Base-by-base conservation (phyloP, 345 rosid genomes). In the Abelmoschus esculentus region DNA sequence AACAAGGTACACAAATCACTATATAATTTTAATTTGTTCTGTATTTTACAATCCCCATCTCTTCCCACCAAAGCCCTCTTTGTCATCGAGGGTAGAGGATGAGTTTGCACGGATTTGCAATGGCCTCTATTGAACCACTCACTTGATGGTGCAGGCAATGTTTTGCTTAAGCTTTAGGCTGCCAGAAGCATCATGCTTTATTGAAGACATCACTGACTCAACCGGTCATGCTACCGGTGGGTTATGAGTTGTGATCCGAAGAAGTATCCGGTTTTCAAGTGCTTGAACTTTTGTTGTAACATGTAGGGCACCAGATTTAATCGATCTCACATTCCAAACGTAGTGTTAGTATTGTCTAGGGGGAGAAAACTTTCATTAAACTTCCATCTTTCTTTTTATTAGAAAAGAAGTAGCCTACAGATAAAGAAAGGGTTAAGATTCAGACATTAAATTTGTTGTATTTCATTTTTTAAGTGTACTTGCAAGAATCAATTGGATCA, bases 81-180 rank as follows among this genome's bases (percentile, higher is more conserved):
- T 18, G 26, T 56, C 0, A 13, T 44, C 0, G 3, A 49, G 32
- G 26, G 9, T 34, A 22, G 53, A 47, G 29, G n/a, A 29, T 6
- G 34, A 69, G 59, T 19, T 26, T 66, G 11, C 58, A n/a, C 55
- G 9, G 34, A 52, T 70, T 70, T 65, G 28, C 9, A 31, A 9
- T 15, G 58, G 42, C 26, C 26, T 29, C 26, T 15, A 28, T 46
- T 59, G 15, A 47, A 13, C 18, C 29, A 8, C n/a, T 13, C 70
- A 40, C 6, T 56, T 3, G 15, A 32, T 56, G 10, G 28, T 77
- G 80, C 88, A 95, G 99, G 98, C 96, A 2, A 95, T 95, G 99
- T 91, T 67, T 85, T 95, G 99, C 79, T 79, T 95, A 73, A 91
- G 96, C 81, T 95, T 95, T 77, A 83, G 86, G 85, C 84, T 95